These are phyloP conservation scores for Plasmodium reichenowi DNA, from an alignment of 169 alveolate genomes.

Conservation along the genomic window DNA sequence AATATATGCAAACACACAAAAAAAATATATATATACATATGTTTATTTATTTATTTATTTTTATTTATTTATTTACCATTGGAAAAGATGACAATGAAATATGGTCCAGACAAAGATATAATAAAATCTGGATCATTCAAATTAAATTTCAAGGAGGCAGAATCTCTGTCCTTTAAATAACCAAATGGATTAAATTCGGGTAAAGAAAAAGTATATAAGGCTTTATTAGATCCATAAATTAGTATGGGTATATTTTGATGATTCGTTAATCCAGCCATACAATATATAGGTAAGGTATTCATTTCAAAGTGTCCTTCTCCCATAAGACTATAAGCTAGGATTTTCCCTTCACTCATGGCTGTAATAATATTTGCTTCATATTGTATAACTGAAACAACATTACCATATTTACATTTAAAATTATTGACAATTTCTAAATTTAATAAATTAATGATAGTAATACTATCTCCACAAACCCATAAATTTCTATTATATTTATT, in stretches of 20 bases:
- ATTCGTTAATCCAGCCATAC: slow-evolving; percentile 75
- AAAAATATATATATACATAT: neutral
- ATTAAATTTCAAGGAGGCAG: slow-evolving; percentile 37
- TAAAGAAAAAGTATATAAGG: slow-evolving; percentile 67
- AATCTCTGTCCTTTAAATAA: slow-evolving; percentile 64
- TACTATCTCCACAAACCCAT: slow-evolving; percentile 78
- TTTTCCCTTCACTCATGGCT: slow-evolving; percentile 77
- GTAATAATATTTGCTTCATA: slow-evolving; percentile 75
- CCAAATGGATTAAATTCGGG: slow-evolving; percentile 74
- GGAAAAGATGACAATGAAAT: slow-evolving; percentile 61
- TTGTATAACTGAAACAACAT: slow-evolving; percentile 74
- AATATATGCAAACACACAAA: neutral
- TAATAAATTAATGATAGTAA: slow-evolving; percentile 63
- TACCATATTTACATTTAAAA: slow-evolving; percentile 64
- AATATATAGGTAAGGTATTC: slow-evolving; percentile 71
- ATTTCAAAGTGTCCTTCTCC: slow-evolving; percentile 69
- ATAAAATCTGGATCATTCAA: slow-evolving; percentile 70
- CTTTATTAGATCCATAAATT: slow-evolving; percentile 67
- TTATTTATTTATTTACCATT: slow-evolving; percentile 20
- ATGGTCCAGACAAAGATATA: slow-evolving; percentile 68
- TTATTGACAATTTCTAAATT: slow-evolving; percentile 55
- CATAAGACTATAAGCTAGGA: slow-evolving; percentile 45
- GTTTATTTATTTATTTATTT: neutral
- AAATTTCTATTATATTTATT: slow-evolving; percentile 46
- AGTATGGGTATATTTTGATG: slow-evolving; percentile 53